Evolutionary conservation across 257 asterid genomes (phyloP).

Genomic region (Cinchona pubescens): DNA sequence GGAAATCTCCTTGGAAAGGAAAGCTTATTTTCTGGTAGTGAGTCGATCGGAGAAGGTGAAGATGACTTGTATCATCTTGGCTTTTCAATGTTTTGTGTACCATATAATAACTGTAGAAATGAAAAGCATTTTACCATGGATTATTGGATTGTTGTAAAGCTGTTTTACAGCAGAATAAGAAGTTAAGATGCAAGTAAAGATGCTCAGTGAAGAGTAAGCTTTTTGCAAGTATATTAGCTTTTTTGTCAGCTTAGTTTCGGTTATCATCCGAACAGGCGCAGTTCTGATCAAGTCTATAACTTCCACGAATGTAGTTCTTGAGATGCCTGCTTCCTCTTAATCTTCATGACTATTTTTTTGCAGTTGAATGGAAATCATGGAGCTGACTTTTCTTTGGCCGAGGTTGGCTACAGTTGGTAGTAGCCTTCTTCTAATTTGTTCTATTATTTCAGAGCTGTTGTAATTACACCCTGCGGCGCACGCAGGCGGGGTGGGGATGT

Average conservation of each 20-base stretch:
- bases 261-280: background rate
- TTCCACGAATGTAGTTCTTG: background rate
- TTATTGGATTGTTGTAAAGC: background rate
- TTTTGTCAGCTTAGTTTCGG: background rate
- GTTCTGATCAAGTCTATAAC: background rate
- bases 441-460: background rate
- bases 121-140: background rate
- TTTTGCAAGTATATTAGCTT: no score
- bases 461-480: no score
- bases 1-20: conserved; percentile 95
- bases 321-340: background rate
- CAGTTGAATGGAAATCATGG: background rate
- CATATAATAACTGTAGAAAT: background rate
- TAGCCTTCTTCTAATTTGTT: background rate
- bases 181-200: background rate
- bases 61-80: conserved; percentile 46
- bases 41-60: conserved; percentile 81
- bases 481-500: no score
- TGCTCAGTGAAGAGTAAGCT: no score
- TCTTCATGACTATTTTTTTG: background rate
- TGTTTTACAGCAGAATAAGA: background rate
- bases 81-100: background rate
- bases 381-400: background rate
- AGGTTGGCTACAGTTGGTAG: background rate
- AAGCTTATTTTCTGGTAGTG: conserved; percentile 83